Conservation (phyloP, 2,329 filamentous ascomycete genomes). For the Aspergillus sp. region DNA sequence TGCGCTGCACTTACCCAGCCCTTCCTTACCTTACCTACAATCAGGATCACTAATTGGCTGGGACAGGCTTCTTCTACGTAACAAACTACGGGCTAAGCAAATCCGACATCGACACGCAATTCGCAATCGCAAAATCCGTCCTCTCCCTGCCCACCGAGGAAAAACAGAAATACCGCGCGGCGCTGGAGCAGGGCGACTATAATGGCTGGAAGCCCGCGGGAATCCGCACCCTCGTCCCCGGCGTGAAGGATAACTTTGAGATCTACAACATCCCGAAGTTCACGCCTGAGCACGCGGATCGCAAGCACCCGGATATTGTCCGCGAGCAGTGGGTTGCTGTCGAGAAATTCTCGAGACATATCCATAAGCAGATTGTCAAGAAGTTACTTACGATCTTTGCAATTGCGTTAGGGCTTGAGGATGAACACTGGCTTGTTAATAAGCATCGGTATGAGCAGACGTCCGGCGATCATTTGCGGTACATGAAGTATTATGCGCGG, state of each 20-base stretch:
- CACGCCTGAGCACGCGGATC: slow-evolving; percentile 45
- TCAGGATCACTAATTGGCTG: neutral
- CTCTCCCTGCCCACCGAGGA: slow-evolving; percentile 60
- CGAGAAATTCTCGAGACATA: neutral
- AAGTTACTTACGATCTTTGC: neutral
- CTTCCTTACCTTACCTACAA: too few relatives aligned
- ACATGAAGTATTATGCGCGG: slow-evolving; percentile 4
- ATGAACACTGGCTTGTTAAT: neutral
- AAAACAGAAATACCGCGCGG: slow-evolving; percentile 58
- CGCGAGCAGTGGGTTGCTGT: slow-evolving; percentile 53
- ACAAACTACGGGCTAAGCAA: slow-evolving; percentile 63
- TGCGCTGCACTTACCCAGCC: slow-evolving; percentile 5
- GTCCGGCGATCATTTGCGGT: neutral
- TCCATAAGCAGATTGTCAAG: neutral
- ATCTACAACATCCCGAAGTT: slow-evolving; percentile 68
- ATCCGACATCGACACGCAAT: slow-evolving; percentile 63
- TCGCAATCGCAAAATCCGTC: slow-evolving; percentile 61
- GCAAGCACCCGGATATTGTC: slow-evolving; percentile 54
- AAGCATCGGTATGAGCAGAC: slow-evolving; percentile 4
- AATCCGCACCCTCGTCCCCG: slow-evolving; percentile 25
- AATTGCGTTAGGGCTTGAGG: neutral
- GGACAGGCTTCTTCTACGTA: slow-evolving; percentile 63
- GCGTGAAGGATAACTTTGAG: slow-evolving; percentile 55
- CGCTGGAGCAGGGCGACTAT: slow-evolving; percentile 58
- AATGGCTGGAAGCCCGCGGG: slow-evolving; percentile 59